Evolutionary conservation across 2,329 filamentous ascomycete species (phyloP).

Genomic region (Aspergillus sojae): DNA sequence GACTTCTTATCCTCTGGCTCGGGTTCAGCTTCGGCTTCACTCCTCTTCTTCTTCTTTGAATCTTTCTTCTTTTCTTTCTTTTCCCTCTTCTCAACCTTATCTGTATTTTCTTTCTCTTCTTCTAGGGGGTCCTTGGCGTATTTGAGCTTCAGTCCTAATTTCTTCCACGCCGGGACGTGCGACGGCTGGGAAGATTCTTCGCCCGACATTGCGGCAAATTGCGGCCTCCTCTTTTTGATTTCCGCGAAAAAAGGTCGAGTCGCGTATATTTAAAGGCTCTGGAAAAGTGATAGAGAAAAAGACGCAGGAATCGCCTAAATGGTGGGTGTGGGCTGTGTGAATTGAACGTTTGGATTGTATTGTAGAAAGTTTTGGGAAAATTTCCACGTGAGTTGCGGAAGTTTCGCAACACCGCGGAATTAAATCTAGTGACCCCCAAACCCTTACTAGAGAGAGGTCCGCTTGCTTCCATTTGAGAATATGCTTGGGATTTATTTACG

Average conservation of each 20-base stretch:
- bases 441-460: neutral
- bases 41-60: neutral
- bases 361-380: constrained; percentile 13
- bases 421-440: neutral
- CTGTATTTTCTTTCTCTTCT: constrained; percentile 23
- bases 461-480: neutral
- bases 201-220: constrained; percentile 25
- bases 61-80: constrained; percentile 14
- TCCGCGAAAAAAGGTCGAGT: neutral
- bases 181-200: constrained; percentile 17
- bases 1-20: constrained; percentile 25
- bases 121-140: constrained; percentile 43
- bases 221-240: neutral
- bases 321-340: neutral
- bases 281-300: neutral
- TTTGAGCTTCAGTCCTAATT: constrained; percentile 63
- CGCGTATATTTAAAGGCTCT: constrained; percentile 2
- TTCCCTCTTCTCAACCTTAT: neutral
- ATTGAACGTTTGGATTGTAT: neutral
- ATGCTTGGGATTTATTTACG: neutral
- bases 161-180: constrained; percentile 60
- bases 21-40: neutral
- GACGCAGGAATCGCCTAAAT: neutral
- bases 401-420: neutral
- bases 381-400: constrained; percentile 21